Conservation (phyloP, 192 early-diverging fungal genomes). For the Kickxella alabastrina region DNA sequence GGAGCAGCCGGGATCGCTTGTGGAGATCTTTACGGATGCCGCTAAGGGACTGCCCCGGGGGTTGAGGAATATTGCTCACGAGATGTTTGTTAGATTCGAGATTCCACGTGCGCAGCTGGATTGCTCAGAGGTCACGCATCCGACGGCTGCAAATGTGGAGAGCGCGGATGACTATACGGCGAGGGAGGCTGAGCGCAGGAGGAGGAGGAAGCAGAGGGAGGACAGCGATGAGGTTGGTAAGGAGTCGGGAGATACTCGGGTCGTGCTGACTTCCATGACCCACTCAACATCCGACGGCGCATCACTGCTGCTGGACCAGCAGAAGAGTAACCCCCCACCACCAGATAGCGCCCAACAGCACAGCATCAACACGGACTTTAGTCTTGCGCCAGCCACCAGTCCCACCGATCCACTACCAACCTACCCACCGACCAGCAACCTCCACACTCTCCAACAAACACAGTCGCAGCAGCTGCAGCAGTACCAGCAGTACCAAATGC, state of each 20-base stretch:
- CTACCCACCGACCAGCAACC: conserved; percentile 12
- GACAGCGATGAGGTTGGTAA: not conserved
- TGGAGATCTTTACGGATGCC: conserved; percentile 17
- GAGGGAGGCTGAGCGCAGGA: not conserved
- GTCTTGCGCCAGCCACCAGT: not conserved
- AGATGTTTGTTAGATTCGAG: conserved; percentile 33
- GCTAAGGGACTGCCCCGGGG: conserved; percentile 13
- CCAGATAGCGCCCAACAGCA: conserved; percentile 3
- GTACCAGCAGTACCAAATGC: conserved; percentile 41
- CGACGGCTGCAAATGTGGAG: conserved; percentile 14
- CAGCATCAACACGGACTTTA: not conserved
- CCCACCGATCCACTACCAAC: conserved; percentile 2
- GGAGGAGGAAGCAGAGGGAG: not conserved
- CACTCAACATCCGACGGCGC: not conserved
- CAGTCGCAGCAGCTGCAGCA: no score
- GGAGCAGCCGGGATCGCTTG: conserved; percentile 31
- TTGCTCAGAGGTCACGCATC: conserved; percentile 21
- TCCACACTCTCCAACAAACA: conserved; percentile 1
- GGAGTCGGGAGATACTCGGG: not conserved
- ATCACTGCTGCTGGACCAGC: not conserved
- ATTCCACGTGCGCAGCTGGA: conserved; percentile 38
- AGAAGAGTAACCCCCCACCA: not conserved
- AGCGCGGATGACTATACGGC: conserved; percentile 6
- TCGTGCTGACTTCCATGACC: not conserved
- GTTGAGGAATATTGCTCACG: not conserved